These are phyloP conservation scores for Oryza officinalis DNA, from an alignment of 176 grass and related monocot genomes.

Conservation along the genomic window DNA sequence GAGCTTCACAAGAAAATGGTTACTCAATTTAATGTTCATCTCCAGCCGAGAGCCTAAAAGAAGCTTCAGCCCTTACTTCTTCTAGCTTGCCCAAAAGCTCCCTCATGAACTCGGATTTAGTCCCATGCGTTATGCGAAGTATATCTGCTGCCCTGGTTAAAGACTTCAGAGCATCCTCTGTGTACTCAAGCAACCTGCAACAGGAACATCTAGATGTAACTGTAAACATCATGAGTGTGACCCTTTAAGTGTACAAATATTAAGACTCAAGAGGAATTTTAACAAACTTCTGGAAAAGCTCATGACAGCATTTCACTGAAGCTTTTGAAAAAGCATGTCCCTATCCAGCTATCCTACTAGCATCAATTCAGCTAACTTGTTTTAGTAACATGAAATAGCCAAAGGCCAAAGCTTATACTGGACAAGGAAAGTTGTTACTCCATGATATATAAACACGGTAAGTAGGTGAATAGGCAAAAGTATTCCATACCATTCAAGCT, in stretches of 20 bases:
- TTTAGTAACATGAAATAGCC: not conserved
- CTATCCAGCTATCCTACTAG: constrained; percentile 1
- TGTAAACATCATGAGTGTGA: constrained; percentile 17
- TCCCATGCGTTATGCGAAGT: constrained; percentile 84
- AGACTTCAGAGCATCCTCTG: constrained; percentile 74
- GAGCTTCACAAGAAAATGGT: constrained; percentile 23
- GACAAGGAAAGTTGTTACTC: constrained; percentile 26
- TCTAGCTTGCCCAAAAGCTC: constrained; percentile 73
- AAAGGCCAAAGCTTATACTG: not conserved
- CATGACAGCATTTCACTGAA: not conserved
- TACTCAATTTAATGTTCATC: constrained; percentile 8
- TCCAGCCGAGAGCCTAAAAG: constrained; percentile 54
- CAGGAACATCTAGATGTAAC: not conserved
- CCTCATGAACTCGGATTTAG: constrained; percentile 70
- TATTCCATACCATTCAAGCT: constrained; percentile 77
- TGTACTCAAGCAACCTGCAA: constrained; percentile 68
- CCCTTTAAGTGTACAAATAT: constrained; percentile 1
- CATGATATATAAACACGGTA: not conserved
- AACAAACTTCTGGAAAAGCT: not conserved
- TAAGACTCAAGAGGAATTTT: not conserved
- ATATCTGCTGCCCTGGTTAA: constrained; percentile 73
- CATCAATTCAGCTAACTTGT: not conserved
- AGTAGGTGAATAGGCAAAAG: constrained; percentile 26
- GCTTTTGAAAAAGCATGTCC: not conserved
- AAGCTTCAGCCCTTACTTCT: constrained; percentile 76